Evolutionary conservation across 192 early-diverging fungal genomes (phyloP), one percentile per base, ranked within the genome.

Genomic region (Gigaspora rosea): DNA sequence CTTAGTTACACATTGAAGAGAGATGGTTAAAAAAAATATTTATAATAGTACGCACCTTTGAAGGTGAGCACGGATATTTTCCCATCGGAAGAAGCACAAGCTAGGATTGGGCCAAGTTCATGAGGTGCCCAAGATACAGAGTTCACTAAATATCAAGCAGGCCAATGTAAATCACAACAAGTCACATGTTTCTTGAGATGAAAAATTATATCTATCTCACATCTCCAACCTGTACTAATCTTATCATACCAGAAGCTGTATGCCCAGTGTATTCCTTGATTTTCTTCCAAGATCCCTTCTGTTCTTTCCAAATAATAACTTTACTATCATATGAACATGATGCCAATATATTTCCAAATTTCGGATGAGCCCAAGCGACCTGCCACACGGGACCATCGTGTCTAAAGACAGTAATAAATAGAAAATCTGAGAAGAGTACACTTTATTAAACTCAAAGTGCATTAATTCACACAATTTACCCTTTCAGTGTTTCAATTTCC

Each of bases 381-480:
- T 97, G 96, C 98, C 98, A 99, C n/a, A 99, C 97, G 4, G 98
- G 98, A 27, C 96, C 97, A 61, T 94, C 91, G 81, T 99, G 97
- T 49, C 93, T 96, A 82, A 73, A 85, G 27, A 27, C 27, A 32
- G 59, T 61, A 32, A 52, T 18, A 27, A 54, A 49, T 32, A 10
- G 2, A 9, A 46, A 20, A 58, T 36, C 16, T 57, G 13, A 73
- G 57, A 27, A 2, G 7, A 58, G 16, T 36, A 36, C 15, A 71
- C 1, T n/a, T 35, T 4, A 18, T 20, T 27, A 22, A 49, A 51
- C 13, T 47, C 10, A 22, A 63, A 56, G 12, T 56, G 4, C 1
- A 56, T 18, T 56, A 56, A 56, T 54, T 0, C 3, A 16, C 1
- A 54, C 16, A 11, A 50, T 76, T 49, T 85, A 95, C 94, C 92